Conservation (phyloP, 257 asterid species). For the Salvia rosmarinus region DNA sequence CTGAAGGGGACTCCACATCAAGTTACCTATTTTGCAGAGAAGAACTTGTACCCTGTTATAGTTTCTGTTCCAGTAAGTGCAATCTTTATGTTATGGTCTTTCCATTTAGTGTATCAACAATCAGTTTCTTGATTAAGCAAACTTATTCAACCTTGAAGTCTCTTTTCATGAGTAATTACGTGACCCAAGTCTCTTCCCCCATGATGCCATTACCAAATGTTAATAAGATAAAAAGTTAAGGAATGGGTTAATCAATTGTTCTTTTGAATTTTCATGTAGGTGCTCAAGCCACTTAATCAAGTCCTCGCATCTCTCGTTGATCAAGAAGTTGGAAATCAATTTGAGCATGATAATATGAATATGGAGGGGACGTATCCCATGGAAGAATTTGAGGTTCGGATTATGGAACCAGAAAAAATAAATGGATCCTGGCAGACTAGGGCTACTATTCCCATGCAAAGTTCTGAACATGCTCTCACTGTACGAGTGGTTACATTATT, state of each 20-base stretch:
- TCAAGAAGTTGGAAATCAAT: conserved; percentile 91
- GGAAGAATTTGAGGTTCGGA: conserved; percentile 93
- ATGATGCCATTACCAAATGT: conserved; percentile 12
- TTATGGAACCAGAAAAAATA: conserved; percentile 88
- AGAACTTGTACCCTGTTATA: conserved; percentile 87
- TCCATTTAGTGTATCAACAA: conserved; percentile 1
- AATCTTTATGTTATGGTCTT: conserved; percentile 19
- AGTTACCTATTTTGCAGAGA: conserved; percentile 90
- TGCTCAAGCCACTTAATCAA: conserved; percentile 85
- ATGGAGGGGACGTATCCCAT: conserved; percentile 84
- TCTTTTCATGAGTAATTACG: conserved; percentile 20
- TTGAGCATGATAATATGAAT: conserved; percentile 70
- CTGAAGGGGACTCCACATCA: conserved; percentile 98
- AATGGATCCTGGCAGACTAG: conserved; percentile 91
- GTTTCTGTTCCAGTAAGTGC: conserved; percentile 90
- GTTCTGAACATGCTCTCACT: conserved; percentile 92
- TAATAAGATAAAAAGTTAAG: background rate
- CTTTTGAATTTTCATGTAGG: conserved; percentile 48
- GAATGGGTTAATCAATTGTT: conserved; percentile 25
- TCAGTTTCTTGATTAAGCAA: conserved; percentile 4
- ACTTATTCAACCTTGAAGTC: conserved; percentile 6
- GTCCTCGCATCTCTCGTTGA: conserved; percentile 88
- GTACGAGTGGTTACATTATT: conserved; percentile 83
- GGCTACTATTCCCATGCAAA: conserved; percentile 91
- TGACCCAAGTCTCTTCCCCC: conserved; percentile 25